These are phyloP conservation scores for Emergomyces africanus DNA, from an alignment of 2,329 filamentous ascomycete genomes.

Conservation along the genomic window DNA sequence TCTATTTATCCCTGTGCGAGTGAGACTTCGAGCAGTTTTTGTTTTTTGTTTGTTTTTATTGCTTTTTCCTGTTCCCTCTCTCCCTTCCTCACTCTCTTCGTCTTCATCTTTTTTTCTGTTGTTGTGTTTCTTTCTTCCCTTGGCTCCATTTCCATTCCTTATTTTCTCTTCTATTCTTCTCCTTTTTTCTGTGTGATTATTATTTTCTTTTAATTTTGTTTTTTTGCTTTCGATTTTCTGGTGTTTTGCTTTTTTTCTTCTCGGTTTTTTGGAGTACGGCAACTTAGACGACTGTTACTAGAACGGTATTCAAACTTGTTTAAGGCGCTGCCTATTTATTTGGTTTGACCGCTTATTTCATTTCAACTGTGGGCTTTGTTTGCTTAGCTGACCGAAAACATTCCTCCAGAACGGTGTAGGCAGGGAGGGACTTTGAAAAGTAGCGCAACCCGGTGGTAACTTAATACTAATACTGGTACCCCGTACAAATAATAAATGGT, in stretches of 20 bases:
- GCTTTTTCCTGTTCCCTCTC: not conserved
- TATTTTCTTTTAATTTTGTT: not conserved
- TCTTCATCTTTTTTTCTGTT: not conserved
- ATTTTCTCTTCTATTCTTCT: too few relatives aligned
- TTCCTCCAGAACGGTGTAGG: not conserved
- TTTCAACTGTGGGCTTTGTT: not conserved
- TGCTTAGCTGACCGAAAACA: not conserved
- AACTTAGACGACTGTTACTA: not conserved
- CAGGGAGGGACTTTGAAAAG: not conserved
- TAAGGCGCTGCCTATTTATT: not conserved
- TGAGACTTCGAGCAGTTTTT: not conserved
- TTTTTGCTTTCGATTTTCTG: not conserved
- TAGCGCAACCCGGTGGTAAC: not conserved
- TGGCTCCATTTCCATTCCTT: not conserved
- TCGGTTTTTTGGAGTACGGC: not conserved
- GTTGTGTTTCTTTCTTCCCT: not conserved
- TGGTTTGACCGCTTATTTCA: not conserved
- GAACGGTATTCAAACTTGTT: not conserved
- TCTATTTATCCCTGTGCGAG: not conserved
- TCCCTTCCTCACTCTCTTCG: not conserved
- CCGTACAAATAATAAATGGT: not conserved
- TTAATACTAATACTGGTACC: too few relatives aligned
- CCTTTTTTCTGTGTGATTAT: not conserved
- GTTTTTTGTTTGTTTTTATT: not conserved
- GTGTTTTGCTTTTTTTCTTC: not conserved